phyloP scores from a whole-genome alignment of 2,329 filamentous ascomycete species.

The Lojkania enalia region DNA sequence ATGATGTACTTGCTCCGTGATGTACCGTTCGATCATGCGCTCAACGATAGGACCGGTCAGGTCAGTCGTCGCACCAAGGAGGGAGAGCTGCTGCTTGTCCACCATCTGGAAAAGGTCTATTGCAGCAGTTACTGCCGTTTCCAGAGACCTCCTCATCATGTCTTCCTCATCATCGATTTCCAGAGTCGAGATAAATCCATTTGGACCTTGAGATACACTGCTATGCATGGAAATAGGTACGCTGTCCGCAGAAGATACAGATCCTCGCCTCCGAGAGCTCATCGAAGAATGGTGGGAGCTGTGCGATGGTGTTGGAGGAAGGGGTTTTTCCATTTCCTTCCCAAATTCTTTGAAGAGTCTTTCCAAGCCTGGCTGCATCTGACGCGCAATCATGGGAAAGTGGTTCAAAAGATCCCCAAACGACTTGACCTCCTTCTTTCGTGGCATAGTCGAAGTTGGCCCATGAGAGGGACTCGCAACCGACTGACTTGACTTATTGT shows the following conservation, averaged over 20 bases:
- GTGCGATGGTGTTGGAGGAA: slow-evolving; percentile 70
- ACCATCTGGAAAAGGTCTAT: slow-evolving; percentile 96
- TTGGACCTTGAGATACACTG: slow-evolving; percentile 39
- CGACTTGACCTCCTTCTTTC: slow-evolving; percentile 87
- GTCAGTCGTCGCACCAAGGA: slow-evolving; percentile 90
- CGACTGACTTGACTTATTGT: slow-evolving; percentile 10
- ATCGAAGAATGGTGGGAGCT: slow-evolving; percentile 36
- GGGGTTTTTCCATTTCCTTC: slow-evolving; percentile 78
- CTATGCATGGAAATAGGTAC: slow-evolving; percentile 43
- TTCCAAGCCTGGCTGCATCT: slow-evolving; percentile 93
- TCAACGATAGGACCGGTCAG: slow-evolving; percentile 91
- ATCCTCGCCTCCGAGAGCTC: slow-evolving; percentile 39
- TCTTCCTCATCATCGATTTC: slow-evolving; percentile 90
- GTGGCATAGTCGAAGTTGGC: slow-evolving; percentile 52
- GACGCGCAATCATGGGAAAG: slow-evolving; percentile 92
- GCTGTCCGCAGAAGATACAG: slow-evolving; percentile 42
- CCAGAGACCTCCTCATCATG: slow-evolving; percentile 82
- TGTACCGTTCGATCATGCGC: slow-evolving; percentile 90
- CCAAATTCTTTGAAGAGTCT: slow-evolving; percentile 88
- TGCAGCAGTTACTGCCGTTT: slow-evolving; percentile 88
- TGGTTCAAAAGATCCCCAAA: slow-evolving; percentile 88
- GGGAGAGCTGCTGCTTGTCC: slow-evolving; percentile 91
- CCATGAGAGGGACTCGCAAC: slow-evolving; percentile 24
- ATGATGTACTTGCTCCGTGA: slow-evolving; percentile 90
- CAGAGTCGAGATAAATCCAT: slow-evolving; percentile 46